Percentiles rank a stretch among this genome's conserved stretches.
Evolutionary conservation across 2,329 filamentous ascomycete species (phyloP).

Genomic region (Lomentospora prolificans): DNA sequence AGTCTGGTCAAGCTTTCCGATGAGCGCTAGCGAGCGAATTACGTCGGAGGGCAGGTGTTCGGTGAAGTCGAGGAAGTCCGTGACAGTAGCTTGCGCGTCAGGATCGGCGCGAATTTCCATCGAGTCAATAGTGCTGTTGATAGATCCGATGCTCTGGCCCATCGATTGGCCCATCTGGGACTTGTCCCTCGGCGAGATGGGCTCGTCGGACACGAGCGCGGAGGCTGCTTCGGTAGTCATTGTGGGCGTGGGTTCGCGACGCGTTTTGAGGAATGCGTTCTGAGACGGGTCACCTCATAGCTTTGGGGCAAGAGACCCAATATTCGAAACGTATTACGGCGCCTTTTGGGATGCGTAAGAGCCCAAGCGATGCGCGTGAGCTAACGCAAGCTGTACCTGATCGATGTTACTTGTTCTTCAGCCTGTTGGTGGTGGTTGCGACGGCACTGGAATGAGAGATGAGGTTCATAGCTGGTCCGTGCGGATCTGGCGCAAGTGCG

Average conservation of each 20-base stretch:
- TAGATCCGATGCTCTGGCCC: conserved; percentile 12
- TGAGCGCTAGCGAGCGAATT: conserved; percentile 53
- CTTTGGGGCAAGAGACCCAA: background rate
- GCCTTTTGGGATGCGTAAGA: background rate
- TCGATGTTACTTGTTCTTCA: background rate
- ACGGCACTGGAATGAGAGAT: background rate
- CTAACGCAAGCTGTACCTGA: background rate
- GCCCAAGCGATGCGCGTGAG: background rate
- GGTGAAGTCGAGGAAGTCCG: conserved; percentile 60
- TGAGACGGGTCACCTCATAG: background rate
- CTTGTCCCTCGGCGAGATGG: conserved; percentile 25
- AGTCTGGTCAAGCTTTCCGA: conserved; percentile 51
- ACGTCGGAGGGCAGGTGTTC: conserved; percentile 61
- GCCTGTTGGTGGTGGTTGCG: background rate
- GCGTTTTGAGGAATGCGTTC: background rate
- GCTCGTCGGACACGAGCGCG: conserved; percentile 15
- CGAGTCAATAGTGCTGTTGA: conserved; percentile 26
- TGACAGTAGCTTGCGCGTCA: conserved; percentile 59
- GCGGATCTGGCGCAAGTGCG: background rate
- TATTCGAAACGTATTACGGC: background rate
- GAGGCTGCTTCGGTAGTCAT: conserved; percentile 9
- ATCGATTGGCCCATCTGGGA: conserved; percentile 17
- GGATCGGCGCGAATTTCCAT: conserved; percentile 49
- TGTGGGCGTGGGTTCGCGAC: background rate
- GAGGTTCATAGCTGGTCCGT: background rate